A percentile compares a stretch with the other conserved stretches of the same genome.
These are phyloP conservation scores for Diaporthe vexans DNA, from an alignment of 2,329 filamentous ascomycete genomes.

Conservation along the genomic window DNA sequence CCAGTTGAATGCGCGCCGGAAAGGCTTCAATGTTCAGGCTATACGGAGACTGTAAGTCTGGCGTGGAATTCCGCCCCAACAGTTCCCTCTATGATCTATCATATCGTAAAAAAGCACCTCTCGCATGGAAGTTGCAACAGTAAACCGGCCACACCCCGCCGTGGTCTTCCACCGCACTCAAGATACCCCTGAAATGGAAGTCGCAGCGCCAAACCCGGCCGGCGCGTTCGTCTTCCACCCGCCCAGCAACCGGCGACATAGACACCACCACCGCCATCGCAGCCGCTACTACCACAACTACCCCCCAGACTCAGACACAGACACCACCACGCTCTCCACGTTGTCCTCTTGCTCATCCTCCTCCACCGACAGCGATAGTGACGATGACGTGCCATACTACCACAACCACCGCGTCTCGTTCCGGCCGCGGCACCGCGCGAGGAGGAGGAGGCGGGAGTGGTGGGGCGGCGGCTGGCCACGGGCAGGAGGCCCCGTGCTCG, in stretches of 20 bases:
- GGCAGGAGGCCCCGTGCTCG: not conserved
- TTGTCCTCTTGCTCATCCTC: not conserved
- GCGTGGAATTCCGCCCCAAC: no score
- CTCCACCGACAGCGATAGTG: slow-evolving; percentile 15
- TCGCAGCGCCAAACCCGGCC: not conserved
- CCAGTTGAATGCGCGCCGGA: not conserved
- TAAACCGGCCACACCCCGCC: not conserved
- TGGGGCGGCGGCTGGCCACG: not conserved
- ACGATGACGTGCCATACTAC: not conserved
- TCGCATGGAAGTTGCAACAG: not conserved
- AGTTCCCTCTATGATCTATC: not conserved
- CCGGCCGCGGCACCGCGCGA: not conserved
- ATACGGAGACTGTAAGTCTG: not conserved
- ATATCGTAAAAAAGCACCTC: not conserved
- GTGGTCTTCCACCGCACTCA: not conserved
- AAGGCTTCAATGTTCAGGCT: not conserved
- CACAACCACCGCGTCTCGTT: not conserved
- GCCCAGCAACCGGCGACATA: not conserved
- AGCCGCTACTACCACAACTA: not conserved
- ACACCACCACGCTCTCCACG: not conserved
- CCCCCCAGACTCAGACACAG: slow-evolving; percentile 6
- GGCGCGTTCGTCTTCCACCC: not conserved
- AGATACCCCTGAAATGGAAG: not conserved
- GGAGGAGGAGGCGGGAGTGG: not conserved
- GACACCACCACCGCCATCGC: slow-evolving; percentile 11